These are phyloP conservation scores for Acer saccharum DNA, from an alignment of 345 rosid species.

Conservation along the genomic window DNA sequence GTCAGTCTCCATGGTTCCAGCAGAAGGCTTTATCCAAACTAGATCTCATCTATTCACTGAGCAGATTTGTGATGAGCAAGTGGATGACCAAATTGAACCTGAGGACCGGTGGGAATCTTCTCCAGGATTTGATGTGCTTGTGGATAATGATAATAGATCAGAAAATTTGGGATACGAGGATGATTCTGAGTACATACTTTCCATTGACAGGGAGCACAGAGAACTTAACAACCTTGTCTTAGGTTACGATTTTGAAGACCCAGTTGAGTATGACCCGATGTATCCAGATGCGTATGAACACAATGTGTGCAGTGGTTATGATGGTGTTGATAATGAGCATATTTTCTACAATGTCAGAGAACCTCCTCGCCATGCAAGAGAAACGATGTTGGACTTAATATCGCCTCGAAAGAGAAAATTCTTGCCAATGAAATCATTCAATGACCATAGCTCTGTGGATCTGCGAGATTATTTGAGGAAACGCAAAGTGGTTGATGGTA, in stretches of 20 bases:
- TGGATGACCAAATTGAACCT: conserved; percentile 35
- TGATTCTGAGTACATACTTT: conserved; percentile 29
- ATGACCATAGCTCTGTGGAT: conserved; percentile 27
- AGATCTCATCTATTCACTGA: conserved; percentile 22
- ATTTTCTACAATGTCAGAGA: conserved; percentile 25
- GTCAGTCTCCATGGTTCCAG: conserved; percentile 25
- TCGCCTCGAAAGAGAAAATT: conserved; percentile 35
- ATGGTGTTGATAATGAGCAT: conserved; percentile 27
- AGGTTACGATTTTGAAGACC: conserved; percentile 37
- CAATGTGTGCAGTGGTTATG: conserved; percentile 22
- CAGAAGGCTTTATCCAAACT: conserved; percentile 26
- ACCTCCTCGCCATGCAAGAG: conserved; percentile 19
- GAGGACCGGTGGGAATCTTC: conserved; percentile 53
- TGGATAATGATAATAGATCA: conserved; percentile 43
- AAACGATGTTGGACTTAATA: conserved; percentile 31
- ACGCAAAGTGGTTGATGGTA: conserved; percentile 27
- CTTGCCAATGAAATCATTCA: conserved; percentile 24
- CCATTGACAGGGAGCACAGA: conserved; percentile 29
- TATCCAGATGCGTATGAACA: conserved; percentile 26
- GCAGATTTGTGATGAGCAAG: conserved; percentile 28
- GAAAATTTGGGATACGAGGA: conserved; percentile 39
- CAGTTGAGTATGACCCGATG: conserved; percentile 31
- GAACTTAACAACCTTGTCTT: conserved; percentile 22
- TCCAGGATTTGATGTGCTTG: conserved; percentile 56
- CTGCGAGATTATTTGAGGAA: conserved; percentile 42